Evolutionary conservation across 352 stramenopile genomes (phyloP).

Genomic region (Phytophthora crassamura): DNA sequence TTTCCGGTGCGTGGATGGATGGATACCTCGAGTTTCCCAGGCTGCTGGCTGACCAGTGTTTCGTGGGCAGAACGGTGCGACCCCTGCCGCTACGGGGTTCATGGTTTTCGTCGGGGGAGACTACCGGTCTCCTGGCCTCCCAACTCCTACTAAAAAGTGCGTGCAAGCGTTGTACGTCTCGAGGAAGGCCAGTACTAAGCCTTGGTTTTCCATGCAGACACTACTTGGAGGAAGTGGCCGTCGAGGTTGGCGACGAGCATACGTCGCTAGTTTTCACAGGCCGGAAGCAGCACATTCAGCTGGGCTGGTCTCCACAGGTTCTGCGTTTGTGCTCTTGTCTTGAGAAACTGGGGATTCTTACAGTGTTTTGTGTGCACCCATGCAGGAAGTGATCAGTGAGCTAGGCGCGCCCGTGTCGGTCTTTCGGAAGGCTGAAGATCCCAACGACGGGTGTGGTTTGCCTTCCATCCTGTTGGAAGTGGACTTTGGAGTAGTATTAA

Average conservation of each 20-base stretch:
- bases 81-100: conserved; percentile 72
- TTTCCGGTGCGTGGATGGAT: conserved; percentile 60
- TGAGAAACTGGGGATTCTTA: not conserved
- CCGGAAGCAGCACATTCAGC: conserved; percentile 69
- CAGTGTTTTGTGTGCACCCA: not conserved
- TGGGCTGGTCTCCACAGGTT: conserved; percentile 88
- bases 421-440: conserved; percentile 79
- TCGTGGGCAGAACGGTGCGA: conserved; percentile 67
- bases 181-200: conserved; percentile 1
- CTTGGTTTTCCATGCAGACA: conserved; percentile 39
- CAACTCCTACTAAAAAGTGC: conserved; percentile 61
- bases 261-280: conserved; percentile 61
- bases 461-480: not conserved
- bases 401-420: conserved; percentile 77
- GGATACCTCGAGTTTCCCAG: not conserved
- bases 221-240: conserved; percentile 78
- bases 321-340: not conserved
- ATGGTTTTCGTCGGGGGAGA: conserved; percentile 72
- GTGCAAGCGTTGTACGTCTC: not conserved
- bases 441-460: conserved; percentile 61
- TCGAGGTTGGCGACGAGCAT: conserved; percentile 52
- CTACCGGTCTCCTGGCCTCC: conserved; percentile 42
- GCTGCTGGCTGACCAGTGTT: not conserved
- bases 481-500: not conserved
- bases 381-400: conserved; percentile 80